Conservation (phyloP, 2,329 filamentous ascomycete species). For the Colletotrichum sp. region DNA sequence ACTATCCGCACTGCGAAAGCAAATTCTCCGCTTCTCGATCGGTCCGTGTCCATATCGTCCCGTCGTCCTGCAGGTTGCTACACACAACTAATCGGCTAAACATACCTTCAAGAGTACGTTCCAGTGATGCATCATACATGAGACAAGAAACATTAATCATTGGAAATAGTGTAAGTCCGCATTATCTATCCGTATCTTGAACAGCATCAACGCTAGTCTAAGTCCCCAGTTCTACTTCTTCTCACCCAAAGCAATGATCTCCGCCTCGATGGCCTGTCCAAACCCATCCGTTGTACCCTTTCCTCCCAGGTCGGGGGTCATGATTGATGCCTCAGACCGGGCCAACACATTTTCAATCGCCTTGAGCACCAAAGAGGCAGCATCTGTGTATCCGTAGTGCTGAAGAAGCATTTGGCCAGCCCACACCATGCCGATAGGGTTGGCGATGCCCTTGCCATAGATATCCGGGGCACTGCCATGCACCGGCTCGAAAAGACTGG, state of each 20-base stretch:
- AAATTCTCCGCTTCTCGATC: neutral
- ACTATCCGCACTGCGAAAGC: neutral
- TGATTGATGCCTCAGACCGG: slow-evolving; percentile 34
- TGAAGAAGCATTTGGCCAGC: slow-evolving; percentile 78
- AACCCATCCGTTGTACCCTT: slow-evolving; percentile 28
- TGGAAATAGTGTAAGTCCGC: neutral
- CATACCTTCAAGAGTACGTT: neutral
- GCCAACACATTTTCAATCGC: slow-evolving; percentile 70
- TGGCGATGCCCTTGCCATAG: slow-evolving; percentile 73
- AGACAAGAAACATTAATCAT: neutral
- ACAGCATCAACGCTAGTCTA: neutral
- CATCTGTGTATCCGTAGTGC: slow-evolving; percentile 50
- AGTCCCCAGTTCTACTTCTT: neutral
- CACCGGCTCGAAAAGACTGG: slow-evolving; percentile 72
- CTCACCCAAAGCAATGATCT: slow-evolving; percentile 20
- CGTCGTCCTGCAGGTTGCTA: neutral
- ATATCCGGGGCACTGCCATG: slow-evolving; percentile 79
- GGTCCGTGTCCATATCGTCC: neutral
- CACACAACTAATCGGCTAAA: neutral
- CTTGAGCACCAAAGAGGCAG: slow-evolving; percentile 59
- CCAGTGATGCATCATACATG: neutral
- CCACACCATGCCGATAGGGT: slow-evolving; percentile 74
- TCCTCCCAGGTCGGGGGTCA: slow-evolving; percentile 37
- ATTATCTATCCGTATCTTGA: neutral
- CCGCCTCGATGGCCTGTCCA: slow-evolving; percentile 25